phyloP scores from a whole-genome alignment of 768 basidiomycete genomes.

The Termitomyces sp. region DNA sequence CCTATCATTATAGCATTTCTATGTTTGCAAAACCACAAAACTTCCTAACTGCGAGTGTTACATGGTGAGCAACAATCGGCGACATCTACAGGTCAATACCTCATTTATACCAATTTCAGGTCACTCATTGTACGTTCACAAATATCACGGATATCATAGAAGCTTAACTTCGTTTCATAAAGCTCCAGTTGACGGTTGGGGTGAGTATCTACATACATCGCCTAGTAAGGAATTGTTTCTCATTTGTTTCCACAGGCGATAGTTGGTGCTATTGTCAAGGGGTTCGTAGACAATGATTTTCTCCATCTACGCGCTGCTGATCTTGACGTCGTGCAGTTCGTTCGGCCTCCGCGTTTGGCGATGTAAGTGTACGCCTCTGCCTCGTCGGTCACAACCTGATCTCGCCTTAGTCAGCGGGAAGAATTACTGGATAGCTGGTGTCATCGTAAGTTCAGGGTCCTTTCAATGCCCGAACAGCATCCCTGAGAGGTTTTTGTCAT shows the following conservation, averaged over 20 bases:
- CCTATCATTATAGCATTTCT: slow-evolving; percentile 51
- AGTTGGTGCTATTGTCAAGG: slow-evolving; percentile 55
- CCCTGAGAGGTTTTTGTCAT: neutral
- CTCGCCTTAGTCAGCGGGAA: slow-evolving; percentile 44
- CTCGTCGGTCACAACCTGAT: neutral
- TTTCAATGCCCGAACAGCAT: neutral
- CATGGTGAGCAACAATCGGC: slow-evolving; percentile 34
- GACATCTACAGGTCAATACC: neutral
- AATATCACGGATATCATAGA: neutral
- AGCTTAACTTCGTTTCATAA: neutral
- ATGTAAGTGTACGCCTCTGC: slow-evolving; percentile 32
- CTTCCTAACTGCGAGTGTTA: slow-evolving; percentile 30
- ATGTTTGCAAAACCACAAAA: slow-evolving; percentile 32
- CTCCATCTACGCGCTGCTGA: neutral
- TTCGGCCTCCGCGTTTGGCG: slow-evolving; percentile 61
- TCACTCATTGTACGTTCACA: slow-evolving; percentile 40
- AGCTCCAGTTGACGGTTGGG: slow-evolving; percentile 45
- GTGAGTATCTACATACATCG: slow-evolving; percentile 20
- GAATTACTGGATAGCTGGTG: slow-evolving; percentile 45
- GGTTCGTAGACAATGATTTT: slow-evolving; percentile 18
- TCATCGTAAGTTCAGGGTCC: slow-evolving; percentile 39
- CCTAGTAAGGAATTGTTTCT: neutral
- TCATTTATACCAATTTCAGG: slow-evolving; percentile 25
- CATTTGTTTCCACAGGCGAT: slow-evolving; percentile 31
- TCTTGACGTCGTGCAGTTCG: slow-evolving; percentile 28